Percentiles rank a stretch among this genome's conserved stretches.
Evolutionary conservation across 345 rosid species (phyloP).

Genomic region (Zanthoxylum bungeanum): DNA sequence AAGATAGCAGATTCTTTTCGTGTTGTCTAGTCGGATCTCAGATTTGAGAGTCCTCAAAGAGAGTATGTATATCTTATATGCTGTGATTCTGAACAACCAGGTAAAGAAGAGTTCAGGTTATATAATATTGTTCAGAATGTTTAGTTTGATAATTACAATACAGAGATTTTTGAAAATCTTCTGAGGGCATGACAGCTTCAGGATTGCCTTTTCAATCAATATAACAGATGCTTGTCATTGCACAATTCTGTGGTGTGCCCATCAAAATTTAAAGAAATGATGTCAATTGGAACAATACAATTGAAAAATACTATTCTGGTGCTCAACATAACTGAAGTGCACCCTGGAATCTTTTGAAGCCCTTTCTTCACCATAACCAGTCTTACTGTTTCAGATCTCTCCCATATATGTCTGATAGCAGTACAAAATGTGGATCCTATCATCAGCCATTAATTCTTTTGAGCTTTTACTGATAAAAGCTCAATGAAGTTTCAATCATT

Average conservation of each 20-base stretch:
- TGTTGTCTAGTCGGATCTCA: conserved; percentile 39
- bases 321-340: conserved; percentile 42
- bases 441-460: too few relatives aligned
- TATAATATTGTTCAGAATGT: neutral
- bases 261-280: neutral
- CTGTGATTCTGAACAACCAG: neutral
- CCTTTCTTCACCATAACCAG: conserved; percentile 39
- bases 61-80: neutral
- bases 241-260: neutral
- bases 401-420: too few relatives aligned
- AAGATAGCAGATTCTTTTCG: conserved; percentile 88
- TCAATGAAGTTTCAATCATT: too few relatives aligned
- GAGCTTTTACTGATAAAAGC: too few relatives aligned
- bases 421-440: too few relatives aligned
- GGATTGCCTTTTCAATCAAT: neutral
- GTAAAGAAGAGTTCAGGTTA: neutral
- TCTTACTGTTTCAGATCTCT: conserved; percentile 54
- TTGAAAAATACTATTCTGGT: neutral
- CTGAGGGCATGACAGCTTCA: neutral
- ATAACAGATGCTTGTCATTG: neutral
- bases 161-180: neutral
- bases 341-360: conserved; percentile 47
- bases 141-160: neutral
- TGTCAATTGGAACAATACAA: too few relatives aligned
- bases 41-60: neutral